These are phyloP conservation scores for Recurvomyces mirabilis DNA, from an alignment of 495 filamentous ascomycete species.

Conservation along the genomic window DNA sequence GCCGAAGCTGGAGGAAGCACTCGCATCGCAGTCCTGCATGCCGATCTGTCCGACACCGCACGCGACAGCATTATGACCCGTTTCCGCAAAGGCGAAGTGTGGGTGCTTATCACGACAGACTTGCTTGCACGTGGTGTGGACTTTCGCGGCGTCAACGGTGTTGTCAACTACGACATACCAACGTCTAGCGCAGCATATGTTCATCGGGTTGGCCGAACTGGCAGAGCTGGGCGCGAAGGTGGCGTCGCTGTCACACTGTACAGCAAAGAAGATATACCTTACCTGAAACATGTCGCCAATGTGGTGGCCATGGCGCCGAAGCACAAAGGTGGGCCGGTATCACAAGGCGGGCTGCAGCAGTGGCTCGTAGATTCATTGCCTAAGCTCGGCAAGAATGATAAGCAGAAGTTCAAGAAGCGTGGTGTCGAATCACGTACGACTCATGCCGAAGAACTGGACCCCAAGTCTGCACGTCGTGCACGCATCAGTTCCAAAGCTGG, in stretches of 20 bases:
- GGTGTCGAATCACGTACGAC: conserved; percentile 56
- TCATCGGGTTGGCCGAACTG: conserved; percentile 86
- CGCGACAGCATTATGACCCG: conserved; percentile 73
- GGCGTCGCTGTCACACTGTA: conserved; percentile 91
- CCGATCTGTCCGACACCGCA: conserved; percentile 63
- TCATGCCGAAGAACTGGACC: conserved; percentile 40
- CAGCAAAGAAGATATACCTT: conserved; percentile 85
- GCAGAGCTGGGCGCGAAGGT: conserved; percentile 73
- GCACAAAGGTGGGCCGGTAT: conserved; percentile 26
- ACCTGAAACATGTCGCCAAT: conserved; percentile 84
- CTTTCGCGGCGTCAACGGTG: conserved; percentile 82
- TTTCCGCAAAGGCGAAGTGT: conserved; percentile 86
- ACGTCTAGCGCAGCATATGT: conserved; percentile 80
- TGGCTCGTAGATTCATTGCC: conserved; percentile 88
- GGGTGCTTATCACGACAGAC: conserved; percentile 93
- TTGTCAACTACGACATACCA: conserved; percentile 95
- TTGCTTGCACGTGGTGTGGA: conserved; percentile 83
- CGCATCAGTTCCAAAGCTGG: conserved; percentile 89
- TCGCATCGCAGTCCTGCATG: conserved; percentile 83
- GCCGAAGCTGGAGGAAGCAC: conserved; percentile 71
- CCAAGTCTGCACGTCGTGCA: conserved; percentile 35
- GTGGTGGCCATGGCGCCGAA: conserved; percentile 78
- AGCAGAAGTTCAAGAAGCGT: conserved; percentile 66
- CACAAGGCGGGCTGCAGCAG: conserved; percentile 51
- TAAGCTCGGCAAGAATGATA: conserved; percentile 66